These are phyloP conservation scores for Candida koratica DNA, from an alignment of 805 yeast genomes.

Conservation along the genomic window DNA sequence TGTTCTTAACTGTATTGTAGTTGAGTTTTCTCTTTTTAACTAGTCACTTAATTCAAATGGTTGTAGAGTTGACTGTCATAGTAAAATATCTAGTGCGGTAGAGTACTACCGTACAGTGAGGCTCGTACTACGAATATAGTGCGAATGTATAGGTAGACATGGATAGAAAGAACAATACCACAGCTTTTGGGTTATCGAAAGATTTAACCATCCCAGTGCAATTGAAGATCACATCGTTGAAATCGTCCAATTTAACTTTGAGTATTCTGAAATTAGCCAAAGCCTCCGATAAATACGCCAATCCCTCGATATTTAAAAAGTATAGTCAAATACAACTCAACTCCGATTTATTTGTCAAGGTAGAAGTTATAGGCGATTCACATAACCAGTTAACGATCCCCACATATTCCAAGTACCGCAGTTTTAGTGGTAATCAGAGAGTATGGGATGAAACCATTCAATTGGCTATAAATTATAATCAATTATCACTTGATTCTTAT, in stretches of 20 bases:
- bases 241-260: constrained; percentile 14
- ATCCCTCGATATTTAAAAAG: constrained; percentile 32
- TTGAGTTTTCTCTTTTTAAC: no score
- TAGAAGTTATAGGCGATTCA: constrained; percentile 30
- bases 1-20: no score
- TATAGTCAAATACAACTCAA: constrained; percentile 28
- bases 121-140: no score
- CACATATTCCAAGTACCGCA: constrained; percentile 34
- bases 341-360: constrained; percentile 33
- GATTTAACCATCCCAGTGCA: constrained; percentile 32
- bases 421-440: constrained; percentile 33
- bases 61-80: no score
- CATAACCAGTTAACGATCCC: constrained; percentile 26
- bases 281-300: constrained; percentile 32
- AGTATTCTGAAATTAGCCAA: constrained; percentile 16
- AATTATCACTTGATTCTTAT: constrained; percentile 60
- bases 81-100: no score
- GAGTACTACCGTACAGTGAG: no score
- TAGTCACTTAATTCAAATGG: no score
- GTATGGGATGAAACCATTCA: constrained; percentile 72
- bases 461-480: constrained; percentile 67
- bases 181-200: constrained; percentile 38
- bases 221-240: constrained; percentile 31
- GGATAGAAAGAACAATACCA: constrained; percentile 17
- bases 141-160: no score